Evolutionary conservation across 163 green algal genomes (phyloP), one percentile per base, ranked within the genome.

Genomic region (Trebouxiophyceae sp.): DNA sequence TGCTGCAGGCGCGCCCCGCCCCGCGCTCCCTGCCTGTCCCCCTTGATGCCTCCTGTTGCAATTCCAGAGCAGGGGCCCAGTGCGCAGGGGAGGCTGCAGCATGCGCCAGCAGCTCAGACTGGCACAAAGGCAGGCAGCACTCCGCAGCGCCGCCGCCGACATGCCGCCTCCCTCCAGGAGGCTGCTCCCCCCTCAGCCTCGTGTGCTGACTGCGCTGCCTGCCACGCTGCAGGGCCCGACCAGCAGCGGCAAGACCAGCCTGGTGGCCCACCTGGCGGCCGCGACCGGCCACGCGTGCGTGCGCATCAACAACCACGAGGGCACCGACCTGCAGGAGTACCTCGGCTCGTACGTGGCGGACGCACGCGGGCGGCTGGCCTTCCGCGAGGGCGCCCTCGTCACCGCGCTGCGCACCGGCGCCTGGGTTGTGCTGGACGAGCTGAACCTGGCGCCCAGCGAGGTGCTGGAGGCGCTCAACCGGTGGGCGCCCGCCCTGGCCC

Each of bases 291-390:
- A 99, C 74, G 81, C 71, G 3, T 91, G 92, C 70, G 80, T 99
- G 44, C 87, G 94, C 75, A 98, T 99, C 81, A 99, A 98, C 89
- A 99, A 99, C 81, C 93, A 99, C 77, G 89, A 98, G 75, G 84
- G 96, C 65, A 99, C 94, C 4, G 94, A 99, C 80, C 78, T 97
- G 67, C 87, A 95, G 77, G 92, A 98, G 81, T 98, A 98, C 74
- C 73, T 97, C 62, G 93, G 93, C 31, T 86, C 62, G 54, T 98
- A 96, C 67, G 78, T 94, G 2, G 72, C 82, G 0, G 86, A 76
- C 63, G 69, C 58, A 27, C 32, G 32, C 7, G 69, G 63, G 7
- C 78, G 87, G 19, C 84, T 98, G 59, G 82, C 87, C 45, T 98
- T 97, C 69, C 72, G 78, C 4, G 93, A 96, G 77, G 91, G 91